Evolutionary conservation across 768 basidiomycete species (phyloP).

Genomic region (Fomitopsis serialis): DNA sequence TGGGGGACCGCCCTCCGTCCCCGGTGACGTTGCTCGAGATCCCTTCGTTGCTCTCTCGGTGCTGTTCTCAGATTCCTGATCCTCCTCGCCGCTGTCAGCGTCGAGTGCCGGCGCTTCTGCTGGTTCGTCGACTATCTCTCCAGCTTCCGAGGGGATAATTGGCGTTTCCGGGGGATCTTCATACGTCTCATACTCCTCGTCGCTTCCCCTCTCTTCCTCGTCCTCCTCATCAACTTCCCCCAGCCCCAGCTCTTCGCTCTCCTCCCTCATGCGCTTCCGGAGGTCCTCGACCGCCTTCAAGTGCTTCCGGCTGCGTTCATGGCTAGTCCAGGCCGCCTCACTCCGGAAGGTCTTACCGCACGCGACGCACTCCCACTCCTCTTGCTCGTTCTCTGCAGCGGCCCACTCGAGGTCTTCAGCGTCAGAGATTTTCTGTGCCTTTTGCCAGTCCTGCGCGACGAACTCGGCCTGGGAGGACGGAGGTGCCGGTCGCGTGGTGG

Average conservation of each 20-base stretch:
- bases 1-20: too few relatives aligned
- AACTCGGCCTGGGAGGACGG: slow-evolving; percentile 34
- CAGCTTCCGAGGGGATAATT: slow-evolving; percentile 1
- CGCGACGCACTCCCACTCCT: slow-evolving; percentile 94
- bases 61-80: too few relatives aligned
- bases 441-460: slow-evolving; percentile 91
- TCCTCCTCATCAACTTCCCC: slow-evolving; percentile 21
- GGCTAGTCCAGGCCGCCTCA: slow-evolving; percentile 94
- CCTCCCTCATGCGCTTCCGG: slow-evolving; percentile 68
- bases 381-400: slow-evolving; percentile 63
- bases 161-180: slow-evolving; percentile 5
- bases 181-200: neutral
- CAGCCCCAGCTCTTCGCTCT: slow-evolving; percentile 64
- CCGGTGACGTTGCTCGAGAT: slow-evolving; percentile 9
- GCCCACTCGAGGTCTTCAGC: slow-evolving; percentile 74
- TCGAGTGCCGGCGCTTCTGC: slow-evolving; percentile 12
- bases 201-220: slow-evolving; percentile 8
- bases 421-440: slow-evolving; percentile 33
- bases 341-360: slow-evolving; percentile 86
- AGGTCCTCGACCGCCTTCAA: slow-evolving; percentile 79
- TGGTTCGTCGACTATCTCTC: slow-evolving; percentile 7
- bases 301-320: slow-evolving; percentile 94
- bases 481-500: slow-evolving; percentile 15
- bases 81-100: too few relatives aligned
- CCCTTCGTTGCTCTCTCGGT: too few relatives aligned